These are phyloP conservation scores for Myxozyma melibiosi DNA, from an alignment of 805 yeast species.

Conservation along the genomic window DNA sequence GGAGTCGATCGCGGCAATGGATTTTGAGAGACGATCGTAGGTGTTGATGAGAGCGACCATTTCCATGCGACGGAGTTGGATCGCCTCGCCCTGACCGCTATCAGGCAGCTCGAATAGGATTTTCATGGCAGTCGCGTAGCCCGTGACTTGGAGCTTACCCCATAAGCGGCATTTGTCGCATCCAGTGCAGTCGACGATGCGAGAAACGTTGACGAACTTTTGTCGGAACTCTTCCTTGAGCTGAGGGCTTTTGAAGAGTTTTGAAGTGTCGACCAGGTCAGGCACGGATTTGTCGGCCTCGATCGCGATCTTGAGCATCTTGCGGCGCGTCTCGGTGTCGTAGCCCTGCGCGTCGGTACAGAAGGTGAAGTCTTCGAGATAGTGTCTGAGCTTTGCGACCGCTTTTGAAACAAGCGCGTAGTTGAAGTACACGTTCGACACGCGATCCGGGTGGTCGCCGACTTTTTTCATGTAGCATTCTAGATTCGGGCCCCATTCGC, in stretches of 20 bases:
- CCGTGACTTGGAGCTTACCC: conserved; percentile 97
- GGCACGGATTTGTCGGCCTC: conserved; percentile 38
- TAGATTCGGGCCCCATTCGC: conserved; percentile 81
- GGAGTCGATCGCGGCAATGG: conserved; percentile 70
- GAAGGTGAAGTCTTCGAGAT: conserved; percentile 55
- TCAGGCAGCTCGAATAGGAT: conserved; percentile 75
- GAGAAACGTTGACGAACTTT: conserved; percentile 85
- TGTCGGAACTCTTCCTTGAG: conserved; percentile 82
- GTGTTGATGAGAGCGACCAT: conserved; percentile 89
- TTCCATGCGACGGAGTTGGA: conserved; percentile 73
- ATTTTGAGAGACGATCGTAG: conserved; percentile 86
- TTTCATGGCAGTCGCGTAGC: conserved; percentile 95
- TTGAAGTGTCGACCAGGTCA: conserved; percentile 50
- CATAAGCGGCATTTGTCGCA: conserved; percentile 97
- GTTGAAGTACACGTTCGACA: conserved; percentile 87
- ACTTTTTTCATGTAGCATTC: conserved; percentile 84
- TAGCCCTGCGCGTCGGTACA: conserved; percentile 44
- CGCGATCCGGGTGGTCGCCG: conserved; percentile 85
- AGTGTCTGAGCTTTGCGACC: conserved; percentile 63
- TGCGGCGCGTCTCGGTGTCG: conserved; percentile 50
- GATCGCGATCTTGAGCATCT: conserved; percentile 48
- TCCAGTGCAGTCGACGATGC: conserved; percentile 97
- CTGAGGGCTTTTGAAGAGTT: conserved; percentile 49
- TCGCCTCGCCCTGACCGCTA: conserved; percentile 50
- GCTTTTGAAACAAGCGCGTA: conserved; percentile 86